Evolutionary conservation across 2,329 filamentous ascomycete species (phyloP).

Genomic region (Endothia cerciana): DNA sequence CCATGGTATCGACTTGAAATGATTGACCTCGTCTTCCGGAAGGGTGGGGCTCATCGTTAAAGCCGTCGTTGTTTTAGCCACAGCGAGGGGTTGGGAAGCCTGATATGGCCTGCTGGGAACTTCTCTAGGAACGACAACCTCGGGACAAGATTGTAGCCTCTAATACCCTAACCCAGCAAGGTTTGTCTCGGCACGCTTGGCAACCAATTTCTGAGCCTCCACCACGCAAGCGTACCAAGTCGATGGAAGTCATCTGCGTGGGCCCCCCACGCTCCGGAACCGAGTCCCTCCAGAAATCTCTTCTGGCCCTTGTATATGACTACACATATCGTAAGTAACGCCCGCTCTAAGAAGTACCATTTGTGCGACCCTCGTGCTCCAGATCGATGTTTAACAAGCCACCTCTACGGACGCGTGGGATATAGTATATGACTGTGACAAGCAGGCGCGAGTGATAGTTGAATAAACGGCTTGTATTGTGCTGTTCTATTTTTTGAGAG

Average conservation of each 20-base stretch:
- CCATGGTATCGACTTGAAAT: slow-evolving; percentile 52
- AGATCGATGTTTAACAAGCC: too few relatives aligned
- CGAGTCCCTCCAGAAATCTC: slow-evolving; percentile 41
- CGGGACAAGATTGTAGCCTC: background rate
- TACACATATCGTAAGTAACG: slow-evolving; percentile 41
- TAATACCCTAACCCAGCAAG: slow-evolving; percentile 7
- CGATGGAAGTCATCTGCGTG: slow-evolving; percentile 42
- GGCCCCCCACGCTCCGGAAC: slow-evolving; percentile 41
- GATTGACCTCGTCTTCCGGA: slow-evolving; percentile 26
- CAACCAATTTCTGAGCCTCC: slow-evolving; percentile 31
- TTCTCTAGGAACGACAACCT: too few relatives aligned
- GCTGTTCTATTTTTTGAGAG: too few relatives aligned
- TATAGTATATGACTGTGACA: slow-evolving; percentile 39
- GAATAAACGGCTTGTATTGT: too few relatives aligned
- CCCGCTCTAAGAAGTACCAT: too few relatives aligned
- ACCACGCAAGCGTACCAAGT: slow-evolving; percentile 37
- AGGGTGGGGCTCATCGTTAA: background rate
- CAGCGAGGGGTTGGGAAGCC: background rate
- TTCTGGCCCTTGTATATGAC: slow-evolving; percentile 39
- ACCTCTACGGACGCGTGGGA: slow-evolving; percentile 45
- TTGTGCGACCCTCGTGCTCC: too few relatives aligned
- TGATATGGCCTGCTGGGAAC: too few relatives aligned
- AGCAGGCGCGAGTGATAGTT: too few relatives aligned
- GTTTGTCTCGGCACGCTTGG: too few relatives aligned
- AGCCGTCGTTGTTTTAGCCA: background rate